phyloP scores from a whole-genome alignment of 2,329 filamentous ascomycete genomes.

The Claviceps humidiphila region DNA sequence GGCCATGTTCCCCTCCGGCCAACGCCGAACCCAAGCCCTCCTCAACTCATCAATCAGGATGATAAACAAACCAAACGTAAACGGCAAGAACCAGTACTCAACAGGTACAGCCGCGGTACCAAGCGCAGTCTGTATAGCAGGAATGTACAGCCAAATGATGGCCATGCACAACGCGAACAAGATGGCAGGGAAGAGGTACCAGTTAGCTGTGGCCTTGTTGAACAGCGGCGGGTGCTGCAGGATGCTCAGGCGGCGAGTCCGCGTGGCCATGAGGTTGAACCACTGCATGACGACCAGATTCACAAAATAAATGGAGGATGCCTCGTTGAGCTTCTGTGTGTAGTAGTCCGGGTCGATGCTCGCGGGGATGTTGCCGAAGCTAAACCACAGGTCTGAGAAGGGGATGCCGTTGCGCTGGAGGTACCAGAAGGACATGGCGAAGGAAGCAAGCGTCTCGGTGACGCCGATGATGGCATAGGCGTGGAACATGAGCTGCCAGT shows the following conservation, averaged over 20 bases:
- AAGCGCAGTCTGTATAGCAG: constrained; percentile 46
- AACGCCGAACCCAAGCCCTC: constrained; percentile 48
- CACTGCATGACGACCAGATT: constrained; percentile 73
- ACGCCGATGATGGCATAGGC: constrained; percentile 60
- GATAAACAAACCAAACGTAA: constrained; percentile 49
- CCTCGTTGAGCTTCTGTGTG: constrained; percentile 43
- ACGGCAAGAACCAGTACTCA: constrained; percentile 65
- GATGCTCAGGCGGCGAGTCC: constrained; percentile 52
- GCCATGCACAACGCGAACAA: constrained; percentile 55
- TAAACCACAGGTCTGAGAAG: constrained; percentile 55
- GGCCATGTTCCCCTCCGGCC: constrained; percentile 42
- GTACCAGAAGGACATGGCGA: constrained; percentile 56
- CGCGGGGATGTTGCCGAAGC: constrained; percentile 42
- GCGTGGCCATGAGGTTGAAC: constrained; percentile 60
- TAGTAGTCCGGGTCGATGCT: constrained; percentile 41
- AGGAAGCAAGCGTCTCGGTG: constrained; percentile 44
- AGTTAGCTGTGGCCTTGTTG: constrained; percentile 52
- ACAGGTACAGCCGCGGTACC: constrained; percentile 51
- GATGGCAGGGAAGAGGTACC: constrained; percentile 58
- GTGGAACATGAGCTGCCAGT: constrained; percentile 59
- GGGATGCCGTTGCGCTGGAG: constrained; percentile 47
- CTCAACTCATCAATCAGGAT: constrained; percentile 53
- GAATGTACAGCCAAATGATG: constrained; percentile 58
- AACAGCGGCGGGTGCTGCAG: constrained; percentile 60
- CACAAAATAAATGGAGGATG: constrained; percentile 66